Conservation (phyloP, 83 land plant genomes). For the Thuja plicata region DNA sequence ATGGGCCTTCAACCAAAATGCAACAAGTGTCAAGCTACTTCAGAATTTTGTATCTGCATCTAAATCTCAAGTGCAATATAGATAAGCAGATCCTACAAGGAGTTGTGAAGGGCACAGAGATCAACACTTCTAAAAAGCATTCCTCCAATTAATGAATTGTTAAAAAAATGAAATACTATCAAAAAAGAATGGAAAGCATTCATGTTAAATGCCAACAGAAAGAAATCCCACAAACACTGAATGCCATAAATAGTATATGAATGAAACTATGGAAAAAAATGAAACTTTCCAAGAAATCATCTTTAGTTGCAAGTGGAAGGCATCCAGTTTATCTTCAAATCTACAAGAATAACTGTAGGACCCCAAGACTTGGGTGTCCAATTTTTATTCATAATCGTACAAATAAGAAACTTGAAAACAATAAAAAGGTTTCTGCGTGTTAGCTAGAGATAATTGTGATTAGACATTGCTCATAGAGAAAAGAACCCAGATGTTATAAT, state of each 20-base stretch:
- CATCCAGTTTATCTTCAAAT: not conserved
- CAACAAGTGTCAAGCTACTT: not conserved
- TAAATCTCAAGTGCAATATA: not conserved
- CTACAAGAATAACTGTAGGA: not conserved
- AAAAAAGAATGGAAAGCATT: not conserved
- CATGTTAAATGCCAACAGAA: not conserved
- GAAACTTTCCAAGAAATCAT: not conserved
- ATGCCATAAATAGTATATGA: not conserved
- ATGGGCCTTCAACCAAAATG: constrained; percentile 62
- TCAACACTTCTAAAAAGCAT: not conserved
- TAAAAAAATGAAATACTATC: not conserved
- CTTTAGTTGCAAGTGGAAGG: not conserved
- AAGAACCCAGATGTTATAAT: not conserved
- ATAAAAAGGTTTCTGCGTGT: not conserved
- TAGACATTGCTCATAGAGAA: not conserved
- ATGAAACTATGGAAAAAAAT: not conserved
- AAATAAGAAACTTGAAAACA: not conserved
- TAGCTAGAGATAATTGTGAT: not conserved
- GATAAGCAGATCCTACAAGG: not conserved
- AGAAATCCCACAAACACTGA: not conserved
- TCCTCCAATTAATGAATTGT: not conserved
- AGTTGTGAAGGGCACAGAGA: not conserved
- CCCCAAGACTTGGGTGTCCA: not conserved
- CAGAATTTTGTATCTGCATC: not conserved
- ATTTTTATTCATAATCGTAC: not conserved